These are phyloP conservation scores for Suaeda aralocaspica DNA, from an alignment of 148 eudicot genomes.

Conservation along the genomic window DNA sequence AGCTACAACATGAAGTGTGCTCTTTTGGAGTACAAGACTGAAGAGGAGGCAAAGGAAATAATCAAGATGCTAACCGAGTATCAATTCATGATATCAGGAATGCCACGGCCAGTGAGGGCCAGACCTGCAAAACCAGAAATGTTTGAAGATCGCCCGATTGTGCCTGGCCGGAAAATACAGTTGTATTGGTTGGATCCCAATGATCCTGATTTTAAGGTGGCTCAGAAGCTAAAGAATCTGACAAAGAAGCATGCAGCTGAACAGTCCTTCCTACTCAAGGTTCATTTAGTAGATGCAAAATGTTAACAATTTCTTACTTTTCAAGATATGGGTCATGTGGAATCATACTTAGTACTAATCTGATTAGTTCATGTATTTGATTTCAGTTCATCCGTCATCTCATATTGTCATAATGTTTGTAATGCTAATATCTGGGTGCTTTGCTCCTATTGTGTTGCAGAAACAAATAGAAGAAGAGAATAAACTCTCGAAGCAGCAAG, in stretches of 20 bases:
- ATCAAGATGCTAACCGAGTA: conserved; percentile 21
- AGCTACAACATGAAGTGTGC: conserved; percentile 35
- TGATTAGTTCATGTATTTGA: background rate
- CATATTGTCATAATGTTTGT: background rate
- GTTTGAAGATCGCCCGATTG: conserved; percentile 67
- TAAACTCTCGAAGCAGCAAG: conserved; percentile 48
- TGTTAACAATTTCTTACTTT: background rate
- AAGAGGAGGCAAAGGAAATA: conserved; percentile 35
- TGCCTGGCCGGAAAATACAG: conserved; percentile 41
- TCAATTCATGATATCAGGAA: conserved; percentile 71
- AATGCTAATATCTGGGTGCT: background rate
- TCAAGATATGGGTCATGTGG: too few species aligned
- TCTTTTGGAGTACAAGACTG: conserved; percentile 52
- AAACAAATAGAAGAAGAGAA: conserved; percentile 42
- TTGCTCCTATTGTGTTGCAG: conserved; percentile 21
- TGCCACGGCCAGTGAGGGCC: conserved; percentile 87
- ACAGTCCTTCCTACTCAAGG: conserved; percentile 46
- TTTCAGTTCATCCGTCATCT: background rate
- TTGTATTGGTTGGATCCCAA: conserved; percentile 51
- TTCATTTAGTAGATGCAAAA: conserved; percentile 3
- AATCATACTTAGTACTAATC: too few species aligned
- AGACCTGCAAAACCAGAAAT: conserved; percentile 44
- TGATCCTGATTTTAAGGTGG: conserved; percentile 55
- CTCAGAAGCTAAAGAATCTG: conserved; percentile 44
- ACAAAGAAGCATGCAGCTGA: conserved; percentile 47